Base-by-base conservation (phyloP, 345 rosid species). In the Raphanus sativus region DNA sequence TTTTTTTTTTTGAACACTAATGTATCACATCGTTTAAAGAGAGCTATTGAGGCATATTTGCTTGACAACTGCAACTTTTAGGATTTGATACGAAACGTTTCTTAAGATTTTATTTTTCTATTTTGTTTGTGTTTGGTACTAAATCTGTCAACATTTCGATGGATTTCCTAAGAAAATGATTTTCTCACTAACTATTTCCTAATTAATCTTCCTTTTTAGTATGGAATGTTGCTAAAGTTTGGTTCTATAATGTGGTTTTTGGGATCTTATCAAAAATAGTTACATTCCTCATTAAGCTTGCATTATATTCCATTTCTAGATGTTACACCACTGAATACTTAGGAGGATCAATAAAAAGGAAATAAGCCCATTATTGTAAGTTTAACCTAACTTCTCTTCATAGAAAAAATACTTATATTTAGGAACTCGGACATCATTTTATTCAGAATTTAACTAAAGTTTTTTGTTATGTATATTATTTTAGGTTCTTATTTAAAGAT, bases 161-260 rank as follows among this genome's bases (percentile, higher is more conserved):
- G 15, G 13, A 33, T 48, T 33, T 50, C 58, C 30, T 6, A 17
- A 70, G 16, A 8, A 25, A 9, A 8, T 4, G 25, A 1, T 16
- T 30, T 58, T 71, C 3, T 56, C 28, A n/a, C 68, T 30, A 15
- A 62, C 24, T 40, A 26, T 58, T 64, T 71, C 59, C 29, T 13
- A 58, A 65, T 8, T 6, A 58, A 42, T 8, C 11, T 77, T 71
- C 15, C 25, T n/a, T 60, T 71, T 61, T 26, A 32, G 77, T 72
- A 58, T 72, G 32, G 17, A 60, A 78, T 59, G 77, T 21, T 59
- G 77, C 71, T 65, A 78, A 78, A 73, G 77, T 78, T 78, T 52
- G 69, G 69, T 61, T 78, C 77, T 74, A 67, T 48, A 15, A 72
- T 78, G 58, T 61, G 58, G 50, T 67, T 50, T 58, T 67, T n/a